Evolutionary conservation across 2,329 filamentous ascomycete genomes (phyloP).

Genomic region (Aspergillus caelatus): DNA sequence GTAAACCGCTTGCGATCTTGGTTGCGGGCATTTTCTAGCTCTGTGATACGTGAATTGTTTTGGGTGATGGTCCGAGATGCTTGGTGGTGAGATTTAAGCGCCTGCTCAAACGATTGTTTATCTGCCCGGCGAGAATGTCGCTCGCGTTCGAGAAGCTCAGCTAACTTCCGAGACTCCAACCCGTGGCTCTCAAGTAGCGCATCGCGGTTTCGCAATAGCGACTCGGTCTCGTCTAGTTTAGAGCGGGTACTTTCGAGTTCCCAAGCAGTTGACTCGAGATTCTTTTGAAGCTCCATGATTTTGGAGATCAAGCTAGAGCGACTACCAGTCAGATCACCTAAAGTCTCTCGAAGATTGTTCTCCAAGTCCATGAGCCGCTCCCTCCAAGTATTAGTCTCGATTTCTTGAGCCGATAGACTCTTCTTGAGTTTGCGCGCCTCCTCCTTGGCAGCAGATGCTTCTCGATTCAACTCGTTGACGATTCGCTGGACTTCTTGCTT

Average conservation of each 20-base stretch:
- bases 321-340: conserved; percentile 86
- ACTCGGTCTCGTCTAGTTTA: conserved; percentile 85
- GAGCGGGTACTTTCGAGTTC: conserved; percentile 79
- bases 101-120: conserved; percentile 83
- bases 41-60: conserved; percentile 80
- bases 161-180: conserved; percentile 80
- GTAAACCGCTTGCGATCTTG: conserved; percentile 77
- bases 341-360: conserved; percentile 79
- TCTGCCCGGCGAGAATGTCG: conserved; percentile 81
- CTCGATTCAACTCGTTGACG: conserved; percentile 87
- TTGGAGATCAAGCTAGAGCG: conserved; percentile 82
- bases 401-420: conserved; percentile 78
- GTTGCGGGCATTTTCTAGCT: conserved; percentile 78
- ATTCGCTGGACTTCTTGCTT: conserved; percentile 95
- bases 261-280: conserved; percentile 79
- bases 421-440: conserved; percentile 82
- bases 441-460: conserved; percentile 80
- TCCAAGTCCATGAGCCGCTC: conserved; percentile 88
- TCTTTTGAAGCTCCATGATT: conserved; percentile 83
- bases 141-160: conserved; percentile 89
- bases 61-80: conserved; percentile 83
- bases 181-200: conserved; percentile 84
- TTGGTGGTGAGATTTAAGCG: conserved; percentile 83
- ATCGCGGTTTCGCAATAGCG: conserved; percentile 86
- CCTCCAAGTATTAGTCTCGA: conserved; percentile 89